These are phyloP conservation scores for Alnus glutinosa DNA, from an alignment of 306 rosid genomes.

Conservation along the genomic window DNA sequence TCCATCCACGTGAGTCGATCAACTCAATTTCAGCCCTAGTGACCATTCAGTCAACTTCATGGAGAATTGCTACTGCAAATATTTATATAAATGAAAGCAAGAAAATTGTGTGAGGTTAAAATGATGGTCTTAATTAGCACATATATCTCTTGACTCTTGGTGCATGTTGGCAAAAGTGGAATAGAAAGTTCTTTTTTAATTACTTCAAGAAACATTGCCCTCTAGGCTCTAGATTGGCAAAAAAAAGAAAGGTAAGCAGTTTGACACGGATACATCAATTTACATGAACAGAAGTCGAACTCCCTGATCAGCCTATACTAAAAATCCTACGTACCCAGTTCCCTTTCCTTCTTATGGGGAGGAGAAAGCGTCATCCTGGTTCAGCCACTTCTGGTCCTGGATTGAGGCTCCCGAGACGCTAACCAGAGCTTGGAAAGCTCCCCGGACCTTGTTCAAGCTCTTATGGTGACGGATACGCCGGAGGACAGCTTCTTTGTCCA, in stretches of 20 bases:
- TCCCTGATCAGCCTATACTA: background rate
- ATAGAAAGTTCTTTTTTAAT: background rate
- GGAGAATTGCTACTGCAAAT: background rate
- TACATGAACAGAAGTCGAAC: background rate
- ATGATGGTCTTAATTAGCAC: background rate
- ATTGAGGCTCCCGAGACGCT: slow-evolving; percentile 28
- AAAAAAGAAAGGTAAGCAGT: background rate
- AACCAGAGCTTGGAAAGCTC: slow-evolving; percentile 40
- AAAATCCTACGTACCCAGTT: background rate
- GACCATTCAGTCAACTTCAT: too few species aligned
- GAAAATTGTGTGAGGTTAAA: background rate
- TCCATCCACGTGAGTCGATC: too few species aligned
- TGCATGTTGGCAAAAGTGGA: background rate
- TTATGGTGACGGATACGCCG: slow-evolving; percentile 61
- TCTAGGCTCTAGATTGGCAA: background rate
- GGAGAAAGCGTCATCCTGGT: slow-evolving; percentile 56
- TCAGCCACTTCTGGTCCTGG: slow-evolving; percentile 42
- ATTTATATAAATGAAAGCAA: background rate
- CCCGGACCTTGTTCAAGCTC: slow-evolving; percentile 49
- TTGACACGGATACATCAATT: background rate
- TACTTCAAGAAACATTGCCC: background rate
- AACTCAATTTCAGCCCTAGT: too few species aligned
- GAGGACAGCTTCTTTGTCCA: slow-evolving; percentile 63
- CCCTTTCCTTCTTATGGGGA: slow-evolving; percentile 30
- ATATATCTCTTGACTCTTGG: background rate